Base-by-base conservation (phyloP, 1,139 yeast species). In the Debaryomyces psychrophilus region DNA sequence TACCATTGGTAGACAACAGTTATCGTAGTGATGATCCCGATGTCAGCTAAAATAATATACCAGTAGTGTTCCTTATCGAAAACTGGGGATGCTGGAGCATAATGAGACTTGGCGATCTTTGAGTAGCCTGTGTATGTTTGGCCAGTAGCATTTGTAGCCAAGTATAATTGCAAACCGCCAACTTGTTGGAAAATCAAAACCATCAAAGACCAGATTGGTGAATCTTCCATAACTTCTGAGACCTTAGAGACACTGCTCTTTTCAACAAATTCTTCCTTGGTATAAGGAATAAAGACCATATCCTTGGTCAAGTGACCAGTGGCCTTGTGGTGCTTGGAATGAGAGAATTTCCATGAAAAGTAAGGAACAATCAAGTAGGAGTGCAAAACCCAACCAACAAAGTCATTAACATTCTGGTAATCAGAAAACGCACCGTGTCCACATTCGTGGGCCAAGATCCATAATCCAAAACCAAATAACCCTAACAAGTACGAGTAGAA, bases 371-470 rank as follows among this genome's bases (percentile, higher is more conserved):
- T 68, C 60, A 85, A 73, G 60, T 81, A 82, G 31, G 95, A 86
- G 70, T 88, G 96, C 51, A 88, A 71, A 31, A 85, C 70, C 95
- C 95, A 88, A 45, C 96, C 96, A 43, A 85, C 83, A 41, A 80
- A 66, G 64, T 88, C 93, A 65, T 88, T 87, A 52, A 87, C 78
- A 62, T 72, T 65, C 53, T 78, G 79, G 61, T 82, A 83, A 59
- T 87, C 90, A 22, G 88, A 81, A 61, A 88, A 88, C 26, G 95
- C 95, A 48, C 83, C 86, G 67, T 88, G 96, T 45, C 96, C 96
- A 72, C 96, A 88, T 69, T 88, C 96, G 68, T 88, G 96, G 50
- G 95, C 95, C 65, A 88, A 68, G 52, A 88, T 85, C 96, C 96
- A 88, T 54, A 85, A 61, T 29, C 95, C 96, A 51, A 89, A 84